These are phyloP conservation scores for Nicotiana tomentosiformis DNA, from an alignment of 257 asterid species.

Conservation along the genomic window DNA sequence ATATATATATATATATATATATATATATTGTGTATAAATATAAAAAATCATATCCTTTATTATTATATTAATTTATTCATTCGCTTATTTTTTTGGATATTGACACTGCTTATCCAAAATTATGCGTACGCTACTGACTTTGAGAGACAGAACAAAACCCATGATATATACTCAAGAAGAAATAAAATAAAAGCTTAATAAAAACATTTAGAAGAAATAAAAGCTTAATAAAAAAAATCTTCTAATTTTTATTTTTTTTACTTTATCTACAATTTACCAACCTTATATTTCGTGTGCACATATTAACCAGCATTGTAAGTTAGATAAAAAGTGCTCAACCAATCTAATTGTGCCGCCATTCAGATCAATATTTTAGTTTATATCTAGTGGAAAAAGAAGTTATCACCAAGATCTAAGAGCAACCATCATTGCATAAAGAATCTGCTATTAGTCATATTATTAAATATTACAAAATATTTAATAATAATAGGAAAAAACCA, in stretches of 20 bases:
- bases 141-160: constrained; percentile 8
- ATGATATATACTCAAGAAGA: background rate
- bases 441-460: background rate
- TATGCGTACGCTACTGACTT: background rate
- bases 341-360: background rate
- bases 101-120: too few relatives aligned
- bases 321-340: background rate
- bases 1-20: too few relatives aligned
- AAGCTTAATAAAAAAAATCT: background rate
- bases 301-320: background rate
- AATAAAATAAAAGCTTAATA: too few relatives aligned
- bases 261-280: background rate
- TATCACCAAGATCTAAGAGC: background rate
- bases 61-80: too few relatives aligned
- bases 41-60: too few relatives aligned
- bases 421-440: background rate
- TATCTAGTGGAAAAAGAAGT: background rate
- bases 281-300: background rate
- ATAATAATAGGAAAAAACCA: too few relatives aligned
- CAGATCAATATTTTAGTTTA: background rate
- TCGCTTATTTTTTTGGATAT: too few relatives aligned
- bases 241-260: background rate
- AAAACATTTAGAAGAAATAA: background rate
- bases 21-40: too few relatives aligned
- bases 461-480: too few relatives aligned